phyloP scores from a whole-genome alignment of 1,284 basidiomycete genomes.

The Malassezia equina region DNA sequence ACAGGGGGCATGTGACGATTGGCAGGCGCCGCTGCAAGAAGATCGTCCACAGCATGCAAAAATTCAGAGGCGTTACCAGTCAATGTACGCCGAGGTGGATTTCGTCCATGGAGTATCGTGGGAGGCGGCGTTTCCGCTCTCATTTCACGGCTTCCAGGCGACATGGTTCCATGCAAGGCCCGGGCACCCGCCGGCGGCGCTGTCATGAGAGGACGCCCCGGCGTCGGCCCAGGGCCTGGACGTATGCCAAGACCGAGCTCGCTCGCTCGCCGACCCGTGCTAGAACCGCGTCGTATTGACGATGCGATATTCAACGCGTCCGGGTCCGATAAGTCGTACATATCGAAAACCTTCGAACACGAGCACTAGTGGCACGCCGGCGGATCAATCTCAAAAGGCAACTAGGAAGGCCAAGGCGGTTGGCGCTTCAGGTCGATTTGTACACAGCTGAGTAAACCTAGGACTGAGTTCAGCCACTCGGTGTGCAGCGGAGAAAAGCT shows the following conservation, averaged over 20 bases:
- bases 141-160: not conserved
- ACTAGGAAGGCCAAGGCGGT: not conserved
- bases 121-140: not conserved
- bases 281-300: not conserved
- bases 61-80: slow-evolving; percentile 12
- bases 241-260: not conserved
- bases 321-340: not conserved
- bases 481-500: not conserved
- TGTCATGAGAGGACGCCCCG: not conserved
- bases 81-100: slow-evolving; percentile 11
- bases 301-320: not conserved
- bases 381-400: not conserved
- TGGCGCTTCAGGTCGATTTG: not conserved
- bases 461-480: not conserved
- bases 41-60: slow-evolving; percentile 10
- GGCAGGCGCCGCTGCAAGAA: not conserved
- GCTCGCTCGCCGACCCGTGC: not conserved
- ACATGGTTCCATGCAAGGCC: not conserved
- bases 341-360: not conserved
- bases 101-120: not conserved
- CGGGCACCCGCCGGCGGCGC: not conserved
- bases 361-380: not conserved
- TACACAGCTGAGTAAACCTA: not conserved
- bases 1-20: not conserved
- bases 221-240: not conserved